Conservation (phyloP, 257 asterid genomes). For the Nicotiana otophora region DNA sequence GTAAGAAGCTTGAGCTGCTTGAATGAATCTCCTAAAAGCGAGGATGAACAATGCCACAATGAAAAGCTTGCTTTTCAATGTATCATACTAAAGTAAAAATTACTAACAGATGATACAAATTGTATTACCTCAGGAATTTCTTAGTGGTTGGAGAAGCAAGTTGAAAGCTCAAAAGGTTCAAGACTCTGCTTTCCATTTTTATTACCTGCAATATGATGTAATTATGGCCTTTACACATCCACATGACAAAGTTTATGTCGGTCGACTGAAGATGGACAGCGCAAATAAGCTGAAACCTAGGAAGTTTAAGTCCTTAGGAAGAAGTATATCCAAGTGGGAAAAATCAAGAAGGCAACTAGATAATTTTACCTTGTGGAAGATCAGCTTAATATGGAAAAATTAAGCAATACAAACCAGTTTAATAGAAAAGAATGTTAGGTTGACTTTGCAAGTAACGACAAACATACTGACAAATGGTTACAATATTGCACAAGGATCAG, state of each 20-base stretch:
- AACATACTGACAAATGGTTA: too few species aligned
- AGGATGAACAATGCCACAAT: neutral
- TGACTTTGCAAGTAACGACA: too few species aligned
- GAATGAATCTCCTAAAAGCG: conserved; percentile 61
- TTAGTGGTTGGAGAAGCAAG: conserved; percentile 63
- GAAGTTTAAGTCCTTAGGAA: too few species aligned
- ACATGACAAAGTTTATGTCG: neutral
- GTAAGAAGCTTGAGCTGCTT: conserved; percentile 67
- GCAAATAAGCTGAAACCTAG: too few species aligned
- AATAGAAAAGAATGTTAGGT: too few species aligned
- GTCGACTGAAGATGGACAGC: neutral
- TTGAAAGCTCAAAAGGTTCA: conserved; percentile 52
- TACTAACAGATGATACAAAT: neutral
- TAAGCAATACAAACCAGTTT: too few species aligned
- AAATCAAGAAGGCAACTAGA: too few species aligned
- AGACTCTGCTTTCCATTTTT: conserved; percentile 53
- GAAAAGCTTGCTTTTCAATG: neutral
- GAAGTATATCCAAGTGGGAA: too few species aligned
- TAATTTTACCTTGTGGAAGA: too few species aligned
- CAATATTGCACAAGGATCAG: too few species aligned
- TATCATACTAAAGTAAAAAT: neutral
- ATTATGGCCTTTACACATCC: neutral
- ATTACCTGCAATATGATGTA: conserved; percentile 43
- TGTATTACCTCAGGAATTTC: conserved; percentile 60
- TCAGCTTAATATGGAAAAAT: too few species aligned